A percentile compares a stretch with the other conserved stretches of the same genome.
phyloP scores from a whole-genome alignment of 2,329 filamentous ascomycete genomes.

The Botrytis sinoallii region DNA sequence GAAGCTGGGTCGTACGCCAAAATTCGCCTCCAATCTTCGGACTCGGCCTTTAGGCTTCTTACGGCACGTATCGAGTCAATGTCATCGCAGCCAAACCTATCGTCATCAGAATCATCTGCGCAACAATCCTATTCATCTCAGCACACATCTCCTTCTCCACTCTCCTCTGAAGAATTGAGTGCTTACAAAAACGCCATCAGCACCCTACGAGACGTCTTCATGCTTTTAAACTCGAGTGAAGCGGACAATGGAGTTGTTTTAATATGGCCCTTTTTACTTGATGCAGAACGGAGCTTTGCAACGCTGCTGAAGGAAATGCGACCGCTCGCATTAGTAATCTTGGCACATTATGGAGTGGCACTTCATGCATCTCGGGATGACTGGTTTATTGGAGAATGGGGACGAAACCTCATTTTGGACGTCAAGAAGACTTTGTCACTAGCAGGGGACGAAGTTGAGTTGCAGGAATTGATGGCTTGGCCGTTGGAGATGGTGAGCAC shows the following conservation, averaged over 20 bases:
- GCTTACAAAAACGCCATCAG: background rate
- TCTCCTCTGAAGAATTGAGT: background rate
- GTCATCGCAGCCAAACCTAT: background rate
- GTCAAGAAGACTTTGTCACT: background rate
- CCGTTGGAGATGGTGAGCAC: background rate
- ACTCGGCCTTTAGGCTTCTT: background rate
- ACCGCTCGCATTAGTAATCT: background rate
- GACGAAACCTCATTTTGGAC: background rate
- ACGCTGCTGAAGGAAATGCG: background rate
- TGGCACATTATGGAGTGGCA: background rate
- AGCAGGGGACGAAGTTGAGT: background rate
- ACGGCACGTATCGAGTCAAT: background rate
- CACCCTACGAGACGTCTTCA: background rate
- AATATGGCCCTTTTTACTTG: background rate
- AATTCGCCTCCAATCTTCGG: background rate
- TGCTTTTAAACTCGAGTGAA: background rate
- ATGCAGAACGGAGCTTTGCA: background rate
- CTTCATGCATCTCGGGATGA: background rate
- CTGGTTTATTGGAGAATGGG: background rate
- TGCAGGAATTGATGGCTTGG: background rate
- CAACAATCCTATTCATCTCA: background rate
- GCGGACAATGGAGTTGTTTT: background rate
- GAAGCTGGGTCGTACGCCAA: background rate
- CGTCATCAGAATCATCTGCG: background rate
- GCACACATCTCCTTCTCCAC: background rate